Evolutionary conservation across 2,329 filamentous ascomycete genomes (phyloP).

Genomic region (Furcasterigmium sp.): DNA sequence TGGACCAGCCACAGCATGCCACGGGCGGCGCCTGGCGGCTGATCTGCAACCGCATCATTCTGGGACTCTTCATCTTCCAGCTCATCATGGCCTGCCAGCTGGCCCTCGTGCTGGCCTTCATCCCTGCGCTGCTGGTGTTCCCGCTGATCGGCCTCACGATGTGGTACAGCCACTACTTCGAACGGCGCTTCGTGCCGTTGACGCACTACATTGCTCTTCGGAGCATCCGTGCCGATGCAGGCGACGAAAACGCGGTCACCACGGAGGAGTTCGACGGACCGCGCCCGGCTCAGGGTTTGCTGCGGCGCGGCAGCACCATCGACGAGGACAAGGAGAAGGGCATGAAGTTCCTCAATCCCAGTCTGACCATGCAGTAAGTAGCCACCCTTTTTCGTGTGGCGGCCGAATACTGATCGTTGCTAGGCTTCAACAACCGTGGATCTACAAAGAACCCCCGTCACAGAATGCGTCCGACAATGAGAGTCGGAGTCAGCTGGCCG

Average conservation of each 20-base stretch:
- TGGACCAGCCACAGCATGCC: conserved; percentile 94
- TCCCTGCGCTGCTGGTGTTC: conserved; percentile 64
- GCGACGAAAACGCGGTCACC: conserved; percentile 26
- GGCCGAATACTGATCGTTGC: conserved; percentile 5
- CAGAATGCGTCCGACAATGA: conserved; percentile 3
- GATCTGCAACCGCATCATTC: conserved; percentile 86
- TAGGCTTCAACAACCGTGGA: conserved; percentile 67
- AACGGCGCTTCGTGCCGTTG: conserved; percentile 75
- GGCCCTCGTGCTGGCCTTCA: conserved; percentile 67
- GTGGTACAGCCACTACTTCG: conserved; percentile 85
- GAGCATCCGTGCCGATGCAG: conserved; percentile 60
- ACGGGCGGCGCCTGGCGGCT: conserved; percentile 94
- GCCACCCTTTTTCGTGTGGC: too few relatives aligned
- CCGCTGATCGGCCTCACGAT: conserved; percentile 76
- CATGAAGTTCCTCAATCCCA: conserved; percentile 71
- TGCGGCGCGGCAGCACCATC: conserved; percentile 57
- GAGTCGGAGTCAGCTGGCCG: conserved; percentile 10
- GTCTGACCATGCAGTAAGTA: conserved; percentile 61
- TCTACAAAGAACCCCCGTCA: conserved; percentile 52
- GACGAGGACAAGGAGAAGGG: conserved; percentile 70
- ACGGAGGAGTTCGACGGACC: conserved; percentile 30
- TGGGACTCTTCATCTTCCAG: conserved; percentile 86
- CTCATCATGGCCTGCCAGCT: conserved; percentile 85
- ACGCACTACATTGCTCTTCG: conserved; percentile 89
- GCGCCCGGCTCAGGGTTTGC: conserved; percentile 29